These are phyloP conservation scores for Verticillium nubilum DNA, from an alignment of 2,329 filamentous ascomycete species.

Conservation along the genomic window DNA sequence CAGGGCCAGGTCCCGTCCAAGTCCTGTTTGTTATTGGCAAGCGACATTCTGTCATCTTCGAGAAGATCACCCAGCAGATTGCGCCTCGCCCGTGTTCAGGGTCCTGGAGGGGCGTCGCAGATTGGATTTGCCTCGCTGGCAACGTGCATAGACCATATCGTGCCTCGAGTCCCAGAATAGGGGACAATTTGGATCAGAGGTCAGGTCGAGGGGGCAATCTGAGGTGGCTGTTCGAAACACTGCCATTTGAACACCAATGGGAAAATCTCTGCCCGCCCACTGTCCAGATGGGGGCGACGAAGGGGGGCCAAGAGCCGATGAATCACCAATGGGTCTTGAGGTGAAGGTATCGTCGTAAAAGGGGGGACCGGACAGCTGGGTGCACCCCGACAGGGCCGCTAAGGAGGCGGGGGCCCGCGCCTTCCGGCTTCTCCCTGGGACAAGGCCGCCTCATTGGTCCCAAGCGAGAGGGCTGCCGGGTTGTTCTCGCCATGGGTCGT, in stretches of 20 bases:
- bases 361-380: constrained; percentile 2
- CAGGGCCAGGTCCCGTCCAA: neutral
- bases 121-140: neutral
- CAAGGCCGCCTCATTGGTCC: neutral
- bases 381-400: constrained; percentile 1
- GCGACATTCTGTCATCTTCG: neutral
- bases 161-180: neutral
- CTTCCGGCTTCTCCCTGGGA: constrained; percentile 4
- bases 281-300: neutral
- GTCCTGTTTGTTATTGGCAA: neutral
- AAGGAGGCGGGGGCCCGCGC: neutral
- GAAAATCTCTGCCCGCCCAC: neutral
- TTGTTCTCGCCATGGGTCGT: constrained; percentile 1
- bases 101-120: neutral
- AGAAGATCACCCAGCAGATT: neutral
- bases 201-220: neutral
- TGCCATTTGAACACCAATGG: neutral
- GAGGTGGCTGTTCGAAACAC: neutral
- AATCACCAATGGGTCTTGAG: neutral
- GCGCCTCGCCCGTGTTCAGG: neutral
- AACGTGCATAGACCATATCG: neutral
- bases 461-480: neutral
- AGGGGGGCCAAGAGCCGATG: neutral
- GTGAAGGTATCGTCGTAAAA: neutral
- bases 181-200: neutral